Percentiles rank a stretch among this genome's conserved stretches.
These are phyloP conservation scores for Acer saccharum DNA, from an alignment of 345 rosid genomes.

Conservation along the genomic window DNA sequence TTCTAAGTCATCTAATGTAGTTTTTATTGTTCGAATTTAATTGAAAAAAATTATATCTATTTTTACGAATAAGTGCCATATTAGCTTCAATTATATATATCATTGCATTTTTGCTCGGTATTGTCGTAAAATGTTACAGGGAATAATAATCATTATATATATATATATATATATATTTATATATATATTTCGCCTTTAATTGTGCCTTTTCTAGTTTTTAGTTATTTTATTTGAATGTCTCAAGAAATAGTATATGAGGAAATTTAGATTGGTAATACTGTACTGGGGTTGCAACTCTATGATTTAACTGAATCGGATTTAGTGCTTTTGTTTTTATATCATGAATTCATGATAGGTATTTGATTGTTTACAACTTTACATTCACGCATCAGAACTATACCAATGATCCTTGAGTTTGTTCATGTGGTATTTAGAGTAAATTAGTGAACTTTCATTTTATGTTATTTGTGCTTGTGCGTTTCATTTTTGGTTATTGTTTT, in stretches of 20 bases:
- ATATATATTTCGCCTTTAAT: neutral
- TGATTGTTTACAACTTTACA: neutral
- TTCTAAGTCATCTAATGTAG: neutral
- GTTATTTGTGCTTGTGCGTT: neutral
- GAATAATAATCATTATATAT: neutral
- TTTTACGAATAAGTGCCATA: neutral
- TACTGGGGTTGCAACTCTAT: neutral
- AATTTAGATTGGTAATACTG: neutral
- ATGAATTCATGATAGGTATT: neutral
- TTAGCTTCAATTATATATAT: neutral
- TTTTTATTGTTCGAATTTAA: slow-evolving; percentile 5
- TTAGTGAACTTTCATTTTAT: neutral
- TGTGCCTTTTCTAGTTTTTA: neutral
- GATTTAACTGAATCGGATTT: neutral
- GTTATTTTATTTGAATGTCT: neutral
- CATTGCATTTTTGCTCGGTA: neutral
- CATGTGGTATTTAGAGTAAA: neutral
- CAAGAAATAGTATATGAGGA: neutral
- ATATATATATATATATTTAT: too few relatives aligned
- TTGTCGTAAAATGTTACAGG: neutral
- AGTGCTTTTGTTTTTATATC: neutral
- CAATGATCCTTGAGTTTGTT: neutral
- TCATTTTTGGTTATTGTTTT: neutral
- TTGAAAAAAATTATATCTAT: neutral
- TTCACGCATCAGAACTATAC: neutral